A percentile compares a stretch with the other conserved stretches of the same genome.
phyloP scores from a whole-genome alignment of 2,329 filamentous ascomycete species.

The Colletotrichum cordylinicola region DNA sequence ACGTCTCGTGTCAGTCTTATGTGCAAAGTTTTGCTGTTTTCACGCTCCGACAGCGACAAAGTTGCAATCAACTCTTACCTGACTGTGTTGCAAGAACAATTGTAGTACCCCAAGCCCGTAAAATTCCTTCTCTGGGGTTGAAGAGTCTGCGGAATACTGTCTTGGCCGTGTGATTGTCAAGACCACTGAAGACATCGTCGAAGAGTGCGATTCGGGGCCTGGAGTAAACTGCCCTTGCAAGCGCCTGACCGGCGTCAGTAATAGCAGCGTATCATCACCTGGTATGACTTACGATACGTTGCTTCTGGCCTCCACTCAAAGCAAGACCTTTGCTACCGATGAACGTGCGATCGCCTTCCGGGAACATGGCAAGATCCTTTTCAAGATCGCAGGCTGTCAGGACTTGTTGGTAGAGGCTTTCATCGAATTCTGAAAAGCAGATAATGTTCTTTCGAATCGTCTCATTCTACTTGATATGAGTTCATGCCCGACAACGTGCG shows the following conservation, averaged over 20 bases:
- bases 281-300: constrained; percentile 38
- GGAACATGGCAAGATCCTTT: constrained; percentile 35
- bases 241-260: constrained; percentile 29
- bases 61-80: constrained; percentile 14
- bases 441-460: constrained; percentile 40
- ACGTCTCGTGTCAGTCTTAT: neutral
- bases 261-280: too few species aligned
- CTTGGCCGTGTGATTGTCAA: constrained; percentile 39
- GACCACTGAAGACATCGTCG: constrained; percentile 43
- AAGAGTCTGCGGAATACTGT: constrained; percentile 36
- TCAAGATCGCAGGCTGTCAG: constrained; percentile 37
- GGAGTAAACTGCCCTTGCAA: constrained; percentile 44
- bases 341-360: constrained; percentile 40
- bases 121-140: constrained; percentile 26
- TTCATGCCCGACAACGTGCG: neutral
- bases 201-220: constrained; percentile 35
- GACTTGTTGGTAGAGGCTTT: constrained; percentile 28
- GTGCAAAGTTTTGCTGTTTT: neutral
- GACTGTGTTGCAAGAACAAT: constrained; percentile 42
- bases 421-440: constrained; percentile 32
- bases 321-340: constrained; percentile 51
- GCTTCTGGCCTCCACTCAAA: constrained; percentile 53
- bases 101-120: constrained; percentile 35
- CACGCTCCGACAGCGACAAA: neutral
- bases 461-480: constrained; percentile 29